Base-by-base conservation (phyloP, 768 basidiomycete species). In the Phylloporus rhodoxanthus region DNA sequence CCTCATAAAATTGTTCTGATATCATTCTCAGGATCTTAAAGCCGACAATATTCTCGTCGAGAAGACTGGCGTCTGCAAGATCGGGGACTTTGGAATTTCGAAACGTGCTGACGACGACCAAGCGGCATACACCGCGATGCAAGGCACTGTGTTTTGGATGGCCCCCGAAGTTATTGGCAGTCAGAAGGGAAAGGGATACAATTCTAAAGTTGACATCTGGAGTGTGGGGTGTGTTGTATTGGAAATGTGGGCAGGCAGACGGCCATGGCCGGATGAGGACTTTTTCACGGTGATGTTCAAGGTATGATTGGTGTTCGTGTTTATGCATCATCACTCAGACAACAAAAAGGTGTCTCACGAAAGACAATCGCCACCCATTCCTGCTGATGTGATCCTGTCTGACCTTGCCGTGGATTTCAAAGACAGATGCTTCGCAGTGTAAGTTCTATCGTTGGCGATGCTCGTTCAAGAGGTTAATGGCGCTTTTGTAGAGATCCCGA, bases 101-200 rank as follows among this genome's bases (percentile, higher is more conserved):
- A 98, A 97, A 70, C 80, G 90, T 53, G 92, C 84, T 54, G 91
- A 88, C 54, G 91, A 96, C 53, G 79, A 87, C 45, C 83, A 88
- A 55, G 78, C 83, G 45, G 87, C 87, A 43, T 84, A 81, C 55
- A 95, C 93, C 2, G 88, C 90, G 19, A 93, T 99, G 91, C 89
- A 92, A 66, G 96, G 96, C 21, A 94, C 94, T 17, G 88, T 98
- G 30, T 98, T 96, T 67, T 99, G 96, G 95, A 97, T 98, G 95
- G 94, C 94, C 9, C 94, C 94, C 0, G 94, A 92, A 71, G 91
- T 96, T 47, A 80, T 92, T 52, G 85, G 91, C 54, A 84, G 87
- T 30, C 81, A 87, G 66, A 84, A 85, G 67, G 65, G 66, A 21
- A 85, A 87, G 58, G 92, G 92, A 0, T 98, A 98, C 67, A 94